These are phyloP conservation scores for Amniculicola lignicola DNA, from an alignment of 495 filamentous ascomycete genomes.

Conservation along the genomic window DNA sequence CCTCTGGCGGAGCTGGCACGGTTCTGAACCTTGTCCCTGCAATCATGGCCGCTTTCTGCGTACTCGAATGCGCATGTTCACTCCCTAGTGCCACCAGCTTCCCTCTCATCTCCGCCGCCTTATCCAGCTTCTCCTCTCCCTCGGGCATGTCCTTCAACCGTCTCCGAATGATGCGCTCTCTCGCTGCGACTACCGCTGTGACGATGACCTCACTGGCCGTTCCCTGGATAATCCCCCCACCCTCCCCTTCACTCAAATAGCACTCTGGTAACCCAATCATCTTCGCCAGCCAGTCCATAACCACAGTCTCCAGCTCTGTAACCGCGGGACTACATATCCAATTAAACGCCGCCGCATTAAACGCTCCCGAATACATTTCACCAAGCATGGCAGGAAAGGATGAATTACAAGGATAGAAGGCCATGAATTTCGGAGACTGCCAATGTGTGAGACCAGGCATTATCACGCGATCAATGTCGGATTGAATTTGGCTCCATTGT, in stretches of 20 bases:
- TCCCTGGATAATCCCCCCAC: constrained; percentile 93
- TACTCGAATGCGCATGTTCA: constrained; percentile 75
- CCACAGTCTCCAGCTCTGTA: constrained; percentile 93
- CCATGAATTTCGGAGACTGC: constrained; percentile 93
- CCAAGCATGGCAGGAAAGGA: constrained; percentile 87
- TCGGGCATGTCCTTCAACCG: constrained; percentile 36
- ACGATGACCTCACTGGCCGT: constrained; percentile 87
- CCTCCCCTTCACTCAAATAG: constrained; percentile 73
- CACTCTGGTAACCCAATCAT: constrained; percentile 68
- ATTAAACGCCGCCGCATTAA: constrained; percentile 91
- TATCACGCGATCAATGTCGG: constrained; percentile 83
- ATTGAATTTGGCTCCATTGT: constrained; percentile 74
- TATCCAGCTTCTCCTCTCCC: constrained; percentile 60
- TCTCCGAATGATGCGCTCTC: constrained; percentile 57
- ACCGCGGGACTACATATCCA: constrained; percentile 94
- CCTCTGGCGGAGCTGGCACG: constrained; percentile 57
- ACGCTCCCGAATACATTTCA: constrained; percentile 86
- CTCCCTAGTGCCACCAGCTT: constrained; percentile 79
- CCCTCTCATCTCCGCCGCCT: constrained; percentile 61
- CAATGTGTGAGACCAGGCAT: constrained; percentile 95
- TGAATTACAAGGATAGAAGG: constrained; percentile 83
- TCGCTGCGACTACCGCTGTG: constrained; percentile 81
- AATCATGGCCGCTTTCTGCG: constrained; percentile 83
- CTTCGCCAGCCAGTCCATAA: constrained; percentile 87
- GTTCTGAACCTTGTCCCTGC: constrained; percentile 74